These are phyloP conservation scores for Phanerochaete sordida DNA, from an alignment of 768 basidiomycete genomes.

Conservation along the genomic window DNA sequence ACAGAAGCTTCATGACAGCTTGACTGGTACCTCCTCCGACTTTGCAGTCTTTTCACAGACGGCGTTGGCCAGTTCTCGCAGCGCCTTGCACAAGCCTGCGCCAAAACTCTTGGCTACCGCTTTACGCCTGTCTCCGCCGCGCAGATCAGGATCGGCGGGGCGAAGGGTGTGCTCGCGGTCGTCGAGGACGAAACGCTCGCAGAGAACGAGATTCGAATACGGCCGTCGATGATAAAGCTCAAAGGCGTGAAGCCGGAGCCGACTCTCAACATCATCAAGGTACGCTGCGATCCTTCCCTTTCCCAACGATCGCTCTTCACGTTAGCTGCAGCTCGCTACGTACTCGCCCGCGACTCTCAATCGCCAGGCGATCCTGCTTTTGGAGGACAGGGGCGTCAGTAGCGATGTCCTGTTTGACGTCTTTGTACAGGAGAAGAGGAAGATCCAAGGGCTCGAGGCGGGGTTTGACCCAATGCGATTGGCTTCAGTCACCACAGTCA, in stretches of 20 bases:
- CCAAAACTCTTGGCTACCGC: neutral
- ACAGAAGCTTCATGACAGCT: too few relatives aligned
- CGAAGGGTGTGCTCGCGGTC: slow-evolving; percentile 8
- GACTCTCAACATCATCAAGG: slow-evolving; percentile 8
- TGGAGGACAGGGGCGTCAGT: slow-evolving; percentile 1
- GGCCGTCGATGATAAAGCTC: slow-evolving; percentile 1
- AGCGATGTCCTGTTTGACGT: neutral
- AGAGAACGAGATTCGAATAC: neutral
- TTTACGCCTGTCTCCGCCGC: neutral
- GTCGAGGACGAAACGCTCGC: neutral
- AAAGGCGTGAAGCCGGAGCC: neutral
- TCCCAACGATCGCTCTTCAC: neutral
- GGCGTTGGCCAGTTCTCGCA: slow-evolving; percentile 4
- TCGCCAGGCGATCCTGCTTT: slow-evolving; percentile 9
- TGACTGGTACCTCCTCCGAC: too few relatives aligned
- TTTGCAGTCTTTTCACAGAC: slow-evolving; percentile 8
- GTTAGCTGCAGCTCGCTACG: neutral
- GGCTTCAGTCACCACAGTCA: slow-evolving; percentile 1
- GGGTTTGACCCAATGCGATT: slow-evolving; percentile 2
- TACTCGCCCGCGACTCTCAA: slow-evolving; percentile 9
- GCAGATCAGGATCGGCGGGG: slow-evolving; percentile 8
- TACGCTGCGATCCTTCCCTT: neutral
- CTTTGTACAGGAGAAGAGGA: slow-evolving; percentile 7
- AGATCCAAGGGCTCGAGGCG: slow-evolving; percentile 3
- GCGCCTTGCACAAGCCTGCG: neutral